These are phyloP conservation scores for Chrysoporthe puriensis DNA, from an alignment of 2,329 filamentous ascomycete species.

Conservation along the genomic window DNA sequence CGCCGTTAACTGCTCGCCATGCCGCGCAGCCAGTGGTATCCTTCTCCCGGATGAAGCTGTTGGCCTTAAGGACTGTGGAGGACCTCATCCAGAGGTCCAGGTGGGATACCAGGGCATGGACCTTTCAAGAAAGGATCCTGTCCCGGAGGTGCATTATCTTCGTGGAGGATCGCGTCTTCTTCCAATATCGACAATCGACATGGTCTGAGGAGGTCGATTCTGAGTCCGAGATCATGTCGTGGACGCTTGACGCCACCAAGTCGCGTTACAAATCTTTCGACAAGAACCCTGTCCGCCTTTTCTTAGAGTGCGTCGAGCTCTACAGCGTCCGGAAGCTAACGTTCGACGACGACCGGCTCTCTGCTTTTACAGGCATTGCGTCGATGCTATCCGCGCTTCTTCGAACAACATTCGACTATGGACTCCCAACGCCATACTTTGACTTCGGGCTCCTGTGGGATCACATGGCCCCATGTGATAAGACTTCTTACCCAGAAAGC, in stretches of 20 bases:
- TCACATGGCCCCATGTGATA: background rate
- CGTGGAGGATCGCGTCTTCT: conserved; percentile 7
- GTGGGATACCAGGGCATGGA: conserved; percentile 2
- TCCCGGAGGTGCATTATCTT: conserved; percentile 6
- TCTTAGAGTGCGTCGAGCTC: conserved; percentile 6
- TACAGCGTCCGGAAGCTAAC: background rate
- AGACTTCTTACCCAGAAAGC: too few species aligned
- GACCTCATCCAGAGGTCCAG: background rate
- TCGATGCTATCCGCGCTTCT: background rate
- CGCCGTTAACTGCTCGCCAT: background rate
- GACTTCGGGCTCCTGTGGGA: conserved; percentile 9
- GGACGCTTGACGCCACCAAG: background rate
- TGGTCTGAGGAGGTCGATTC: conserved; percentile 18
- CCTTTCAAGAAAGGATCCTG: conserved; percentile 7
- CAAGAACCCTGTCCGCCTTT: conserved; percentile 3
- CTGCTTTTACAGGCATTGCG: conserved; percentile 6
- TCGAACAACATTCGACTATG: background rate
- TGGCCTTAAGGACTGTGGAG: background rate
- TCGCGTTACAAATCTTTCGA: background rate
- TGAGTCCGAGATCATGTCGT: conserved; percentile 5
- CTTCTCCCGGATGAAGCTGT: background rate
- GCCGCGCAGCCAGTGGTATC: background rate
- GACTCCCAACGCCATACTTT: conserved; percentile 1
- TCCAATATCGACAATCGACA: conserved; percentile 4
- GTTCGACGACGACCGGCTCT: background rate